phyloP scores from a whole-genome alignment of 2,329 filamentous ascomycete species.

The Bipolaris gigantea region DNA sequence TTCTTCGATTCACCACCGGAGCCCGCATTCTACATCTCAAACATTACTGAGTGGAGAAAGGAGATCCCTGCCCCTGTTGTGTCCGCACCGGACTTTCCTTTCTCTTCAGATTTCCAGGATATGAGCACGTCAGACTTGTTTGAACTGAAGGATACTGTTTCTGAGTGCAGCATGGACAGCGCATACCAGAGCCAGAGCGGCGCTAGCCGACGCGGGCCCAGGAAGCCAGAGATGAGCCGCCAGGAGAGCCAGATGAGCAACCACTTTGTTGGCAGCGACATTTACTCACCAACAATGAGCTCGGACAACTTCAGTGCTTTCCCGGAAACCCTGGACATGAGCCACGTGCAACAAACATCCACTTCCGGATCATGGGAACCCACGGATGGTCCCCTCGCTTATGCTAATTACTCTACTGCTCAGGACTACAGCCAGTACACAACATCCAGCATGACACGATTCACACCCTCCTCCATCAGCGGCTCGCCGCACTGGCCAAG shows the following conservation, averaged over 20 bases:
- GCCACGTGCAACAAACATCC: constrained; percentile 37
- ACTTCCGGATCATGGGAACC: constrained; percentile 36
- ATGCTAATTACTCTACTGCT: constrained; percentile 44
- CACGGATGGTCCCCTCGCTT: constrained; percentile 36
- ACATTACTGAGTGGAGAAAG: constrained; percentile 49
- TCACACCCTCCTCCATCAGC: constrained; percentile 24
- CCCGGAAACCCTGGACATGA: constrained; percentile 38
- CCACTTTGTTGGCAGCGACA: constrained; percentile 35
- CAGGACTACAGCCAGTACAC: constrained; percentile 41
- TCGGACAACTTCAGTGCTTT: constrained; percentile 42
- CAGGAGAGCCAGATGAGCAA: constrained; percentile 39
- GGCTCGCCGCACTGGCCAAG: constrained; percentile 29
- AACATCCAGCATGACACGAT: constrained; percentile 28
- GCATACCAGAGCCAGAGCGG: constrained; percentile 47
- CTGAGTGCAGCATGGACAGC: constrained; percentile 49
- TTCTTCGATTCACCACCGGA: constrained; percentile 42
- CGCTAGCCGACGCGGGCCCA: constrained; percentile 38
- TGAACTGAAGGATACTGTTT: constrained; percentile 43
- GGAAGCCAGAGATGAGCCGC: constrained; percentile 31
- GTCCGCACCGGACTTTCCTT: constrained; percentile 41
- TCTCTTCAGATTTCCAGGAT: constrained; percentile 39
- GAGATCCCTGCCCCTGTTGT: constrained; percentile 41
- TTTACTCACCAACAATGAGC: constrained; percentile 44
- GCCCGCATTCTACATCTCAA: constrained; percentile 41
- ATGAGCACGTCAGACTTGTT: constrained; percentile 41